These are phyloP conservation scores for Aspergillus wentii DNA, from an alignment of 495 filamentous ascomycete genomes.

Conservation along the genomic window DNA sequence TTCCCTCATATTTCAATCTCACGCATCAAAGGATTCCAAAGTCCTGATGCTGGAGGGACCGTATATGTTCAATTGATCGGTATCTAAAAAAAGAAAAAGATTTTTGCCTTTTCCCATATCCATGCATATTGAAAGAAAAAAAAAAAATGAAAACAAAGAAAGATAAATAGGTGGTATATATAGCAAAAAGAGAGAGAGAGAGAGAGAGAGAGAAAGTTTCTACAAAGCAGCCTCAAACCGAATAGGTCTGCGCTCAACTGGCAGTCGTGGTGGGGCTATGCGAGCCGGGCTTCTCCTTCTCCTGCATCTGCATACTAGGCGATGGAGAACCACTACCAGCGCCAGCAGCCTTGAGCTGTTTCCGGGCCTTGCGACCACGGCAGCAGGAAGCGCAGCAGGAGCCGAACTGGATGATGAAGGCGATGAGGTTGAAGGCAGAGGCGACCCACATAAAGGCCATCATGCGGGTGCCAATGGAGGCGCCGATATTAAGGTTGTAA, in stretches of 20 bases:
- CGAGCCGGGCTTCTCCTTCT: constrained; percentile 3
- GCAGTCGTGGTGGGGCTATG: constrained; percentile 4
- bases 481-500: constrained; percentile 69
- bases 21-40: no score
- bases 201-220: not conserved
- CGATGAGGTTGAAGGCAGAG: constrained; percentile 56
- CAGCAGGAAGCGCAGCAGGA: constrained; percentile 60
- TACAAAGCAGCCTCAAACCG: constrained; percentile 1
- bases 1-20: no score
- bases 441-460: constrained; percentile 89
- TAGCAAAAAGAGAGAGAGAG: not conserved
- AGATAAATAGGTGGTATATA: not conserved
- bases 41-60: no score
- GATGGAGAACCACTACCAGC: not conserved
- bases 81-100: not conserved
- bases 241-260: no score
- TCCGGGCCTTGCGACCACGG: constrained; percentile 36
- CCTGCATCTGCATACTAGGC: constrained; percentile 5
- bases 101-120: constrained; percentile 1
- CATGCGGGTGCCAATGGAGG: constrained; percentile 67
- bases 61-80: no score
- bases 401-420: constrained; percentile 65
- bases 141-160: constrained; percentile 1
- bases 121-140: not conserved
- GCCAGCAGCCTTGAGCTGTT: constrained; percentile 23